Base-by-base conservation (phyloP, 495 filamentous ascomycete genomes). In the Evernia prunastri region DNA sequence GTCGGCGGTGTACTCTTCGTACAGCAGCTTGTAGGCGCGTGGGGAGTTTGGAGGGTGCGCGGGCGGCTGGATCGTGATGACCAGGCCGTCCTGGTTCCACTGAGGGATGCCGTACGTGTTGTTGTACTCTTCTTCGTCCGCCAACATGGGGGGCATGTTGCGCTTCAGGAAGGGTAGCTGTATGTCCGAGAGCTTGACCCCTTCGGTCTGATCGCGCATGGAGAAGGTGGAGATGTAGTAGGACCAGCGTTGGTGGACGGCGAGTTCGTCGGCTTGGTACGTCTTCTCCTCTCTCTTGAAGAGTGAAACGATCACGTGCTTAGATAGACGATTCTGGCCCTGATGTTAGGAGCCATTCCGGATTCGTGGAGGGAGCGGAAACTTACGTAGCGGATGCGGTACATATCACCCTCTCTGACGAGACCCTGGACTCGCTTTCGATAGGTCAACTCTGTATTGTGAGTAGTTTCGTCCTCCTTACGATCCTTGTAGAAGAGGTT, bases 141-240 rank as follows among this genome's bases (percentile, higher is more conserved):
- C 78, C 17, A 79, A 72, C 51, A 82, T 81, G 23, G 80, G 76
- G 0, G 87, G 85, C 27, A 92, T 79, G 75, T 89, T 94, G 64
- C 91, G 88, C 67, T 86, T 84, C 15, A 95, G 74, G 79, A 79
- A 90, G 54, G 79, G 86, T 75, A 81, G 86, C 77, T 72, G 79
- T 69, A 95, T 79, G 27, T 82, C 81, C 10, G 80, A 80, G 47
- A 86, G 80, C 10, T 81, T 77, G 10, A 97, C 81, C 35, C 90
- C 90, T 74, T 99, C 95, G 18, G 95, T 99, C 9, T 88, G 89
- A 63, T 95, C 92, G 51, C 91, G 80, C 71, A 89, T 89, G 56
- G 88, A 87, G 75, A 88, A 99, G 13, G 92, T 89, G 47, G 91
- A 90, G 49, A 96, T 89, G 71, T 99, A 99, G 79, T 93, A 92